phyloP scores from a whole-genome alignment of 2,329 filamentous ascomycete genomes.

The Akanthomyces muscarius region DNA sequence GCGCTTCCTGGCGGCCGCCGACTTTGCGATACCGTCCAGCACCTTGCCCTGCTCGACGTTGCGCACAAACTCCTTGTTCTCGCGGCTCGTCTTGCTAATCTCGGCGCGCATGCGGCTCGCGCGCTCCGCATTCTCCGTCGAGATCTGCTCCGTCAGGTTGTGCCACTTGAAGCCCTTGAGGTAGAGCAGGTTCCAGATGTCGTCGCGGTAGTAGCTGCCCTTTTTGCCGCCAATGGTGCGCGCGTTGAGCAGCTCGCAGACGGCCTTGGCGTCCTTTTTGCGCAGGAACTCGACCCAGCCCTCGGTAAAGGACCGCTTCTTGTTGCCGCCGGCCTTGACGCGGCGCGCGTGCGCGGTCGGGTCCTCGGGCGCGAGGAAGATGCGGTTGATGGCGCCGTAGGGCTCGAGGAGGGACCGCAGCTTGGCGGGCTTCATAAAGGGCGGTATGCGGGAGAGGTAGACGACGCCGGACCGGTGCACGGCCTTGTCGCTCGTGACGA shows the following conservation, averaged over 20 bases:
- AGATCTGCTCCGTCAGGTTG: conserved; percentile 70
- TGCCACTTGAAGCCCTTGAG: conserved; percentile 82
- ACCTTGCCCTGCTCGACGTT: conserved; percentile 80
- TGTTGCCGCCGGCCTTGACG: conserved; percentile 71
- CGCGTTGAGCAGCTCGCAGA: conserved; percentile 71
- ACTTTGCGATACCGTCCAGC: conserved; percentile 64
- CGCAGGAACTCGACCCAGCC: conserved; percentile 81
- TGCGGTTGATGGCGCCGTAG: conserved; percentile 71
- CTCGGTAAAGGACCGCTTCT: conserved; percentile 76
- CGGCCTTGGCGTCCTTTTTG: conserved; percentile 74
- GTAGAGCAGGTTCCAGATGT: conserved; percentile 82
- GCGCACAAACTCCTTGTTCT: conserved; percentile 76
- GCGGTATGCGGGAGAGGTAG: conserved; percentile 79
- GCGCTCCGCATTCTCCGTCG: conserved; percentile 76
- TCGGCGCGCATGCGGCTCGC: conserved; percentile 72
- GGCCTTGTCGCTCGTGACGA: conserved; percentile 59
- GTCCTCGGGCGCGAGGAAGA: conserved; percentile 77
- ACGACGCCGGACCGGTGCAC: conserved; percentile 73
- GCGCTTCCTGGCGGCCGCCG: conserved; percentile 35
- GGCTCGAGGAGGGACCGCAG: conserved; percentile 70
- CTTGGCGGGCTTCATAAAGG: conserved; percentile 83
- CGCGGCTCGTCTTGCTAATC: conserved; percentile 68
- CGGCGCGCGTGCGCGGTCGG: conserved; percentile 61
- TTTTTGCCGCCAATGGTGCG: conserved; percentile 80
- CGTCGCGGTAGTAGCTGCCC: conserved; percentile 76